Evolutionary conservation across 2,329 filamentous ascomycete genomes (phyloP).

Genomic region (Tolypocladium paradoxum): DNA sequence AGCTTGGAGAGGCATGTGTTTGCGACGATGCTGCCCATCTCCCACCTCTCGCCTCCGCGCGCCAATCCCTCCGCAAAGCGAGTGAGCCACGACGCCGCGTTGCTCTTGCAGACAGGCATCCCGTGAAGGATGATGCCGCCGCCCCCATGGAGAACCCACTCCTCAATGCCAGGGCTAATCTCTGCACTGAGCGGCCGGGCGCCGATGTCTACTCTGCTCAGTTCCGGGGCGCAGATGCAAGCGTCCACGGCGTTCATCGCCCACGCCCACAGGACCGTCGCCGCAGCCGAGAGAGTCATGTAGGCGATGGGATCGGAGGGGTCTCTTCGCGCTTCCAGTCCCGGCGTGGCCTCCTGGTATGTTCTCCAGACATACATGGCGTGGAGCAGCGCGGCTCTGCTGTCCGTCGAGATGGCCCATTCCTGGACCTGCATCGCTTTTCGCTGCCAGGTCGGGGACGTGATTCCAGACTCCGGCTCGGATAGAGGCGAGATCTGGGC

Average conservation of each 20-base stretch:
- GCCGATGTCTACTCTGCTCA: slow-evolving; percentile 13
- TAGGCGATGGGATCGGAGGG: slow-evolving; percentile 22
- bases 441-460: slow-evolving; percentile 9
- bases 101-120: slow-evolving; percentile 7
- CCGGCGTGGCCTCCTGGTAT: slow-evolving; percentile 9
- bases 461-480: slow-evolving; percentile 1
- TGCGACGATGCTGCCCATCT: slow-evolving; percentile 4
- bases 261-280: slow-evolving; percentile 25
- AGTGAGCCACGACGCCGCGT: slow-evolving; percentile 4
- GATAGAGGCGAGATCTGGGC: slow-evolving; percentile 1
- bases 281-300: slow-evolving; percentile 18
- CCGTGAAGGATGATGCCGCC: slow-evolving; percentile 4
- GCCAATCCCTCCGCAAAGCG: slow-evolving; percentile 7
- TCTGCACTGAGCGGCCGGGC: slow-evolving; percentile 12
- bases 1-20: slow-evolving; percentile 4
- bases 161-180: slow-evolving; percentile 13
- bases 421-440: slow-evolving; percentile 10
- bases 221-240: slow-evolving; percentile 15
- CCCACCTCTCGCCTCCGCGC: slow-evolving; percentile 7
- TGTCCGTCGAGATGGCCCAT: slow-evolving; percentile 19
- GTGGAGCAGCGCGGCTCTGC: slow-evolving; percentile 21
- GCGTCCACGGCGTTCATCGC: slow-evolving; percentile 14
- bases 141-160: slow-evolving; percentile 15
- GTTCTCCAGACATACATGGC: slow-evolving; percentile 20
- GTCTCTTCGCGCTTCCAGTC: slow-evolving; percentile 2